Conservation (phyloP, 306 rosid species). For the Alnus rubra region DNA sequence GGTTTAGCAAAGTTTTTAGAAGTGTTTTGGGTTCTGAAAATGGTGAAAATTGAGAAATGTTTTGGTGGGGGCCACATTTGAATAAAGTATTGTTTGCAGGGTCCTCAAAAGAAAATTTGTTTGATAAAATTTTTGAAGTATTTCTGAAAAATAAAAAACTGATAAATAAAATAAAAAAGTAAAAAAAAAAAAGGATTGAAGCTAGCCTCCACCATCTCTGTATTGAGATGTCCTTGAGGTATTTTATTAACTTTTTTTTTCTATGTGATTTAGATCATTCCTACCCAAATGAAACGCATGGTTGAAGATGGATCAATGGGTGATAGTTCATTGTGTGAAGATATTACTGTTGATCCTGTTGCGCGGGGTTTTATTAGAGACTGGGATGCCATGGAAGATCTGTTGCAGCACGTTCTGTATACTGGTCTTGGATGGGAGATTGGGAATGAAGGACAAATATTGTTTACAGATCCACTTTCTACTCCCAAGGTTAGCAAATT, state of each 20-base stretch:
- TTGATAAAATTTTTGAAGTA: too few relatives aligned
- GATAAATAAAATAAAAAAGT: too few relatives aligned
- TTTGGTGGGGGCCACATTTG: too few relatives aligned
- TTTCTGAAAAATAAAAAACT: too few relatives aligned
- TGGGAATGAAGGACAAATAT: slow-evolving; percentile 92
- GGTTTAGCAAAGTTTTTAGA: too few relatives aligned
- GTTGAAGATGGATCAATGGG: slow-evolving; percentile 58
- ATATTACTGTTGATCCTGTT: slow-evolving; percentile 66
- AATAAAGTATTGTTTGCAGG: too few relatives aligned
- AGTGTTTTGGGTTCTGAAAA: too few relatives aligned
- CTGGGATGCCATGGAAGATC: slow-evolving; percentile 98
- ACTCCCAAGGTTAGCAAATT: slow-evolving; percentile 75
- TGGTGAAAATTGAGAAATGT: too few relatives aligned
- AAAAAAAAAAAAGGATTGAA: too few relatives aligned
- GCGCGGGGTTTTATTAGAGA: slow-evolving; percentile 74
- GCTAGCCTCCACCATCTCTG: neutral
- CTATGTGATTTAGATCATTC: slow-evolving; percentile 62
- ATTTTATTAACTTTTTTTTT: neutral
- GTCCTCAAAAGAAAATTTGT: too few relatives aligned
- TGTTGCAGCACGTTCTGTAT: slow-evolving; percentile 80
- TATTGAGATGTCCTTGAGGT: neutral
- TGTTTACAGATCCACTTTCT: slow-evolving; percentile 91
- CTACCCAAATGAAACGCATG: slow-evolving; percentile 80
- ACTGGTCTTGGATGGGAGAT: slow-evolving; percentile 98
- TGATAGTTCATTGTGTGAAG: slow-evolving; percentile 51